Evolutionary conservation across 2,329 filamentous ascomycete genomes (phyloP), one percentile per base, ranked within the genome.

Genomic region (Xylariaceae sp.): DNA sequence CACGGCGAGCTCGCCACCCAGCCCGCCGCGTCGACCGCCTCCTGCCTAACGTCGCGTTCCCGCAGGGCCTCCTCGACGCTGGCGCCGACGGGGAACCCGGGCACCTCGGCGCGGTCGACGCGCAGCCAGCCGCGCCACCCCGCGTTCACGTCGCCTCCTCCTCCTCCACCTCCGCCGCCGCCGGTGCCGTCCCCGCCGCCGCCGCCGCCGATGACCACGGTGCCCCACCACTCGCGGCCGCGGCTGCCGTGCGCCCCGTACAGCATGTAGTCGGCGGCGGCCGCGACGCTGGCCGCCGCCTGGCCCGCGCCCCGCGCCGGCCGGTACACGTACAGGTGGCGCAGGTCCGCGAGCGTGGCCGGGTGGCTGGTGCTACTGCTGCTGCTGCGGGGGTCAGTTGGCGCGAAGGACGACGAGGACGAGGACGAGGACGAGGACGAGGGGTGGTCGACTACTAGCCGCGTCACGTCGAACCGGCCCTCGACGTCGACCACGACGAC

Each of bases 151-250:
- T 59, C 57, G 1, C 54, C 53, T n/a, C n/a, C n/a, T n/a, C n/a
- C n/a, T n/a, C n/a, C n/a, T n/a, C n/a, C n/a, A n/a, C n/a, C n/a
- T n/a, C n/a, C n/a, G n/a, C n/a, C n/a, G n/a, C n/a, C n/a, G n/a
- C n/a, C n/a, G n/a, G n/a, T n/a, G n/a, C n/a, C n/a, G n/a, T n/a
- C n/a, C n/a, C n/a, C n/a, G 5, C 53, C 53, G 3, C 51, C 51
- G 18, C 51, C 43, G 1, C 62, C 63, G 8, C 68, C 70, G 24
- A 76, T 44, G 5, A 77, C 64, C 17, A 77, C 45, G 2, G 69
- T 73, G n/a, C 74, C 73, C 73, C 74, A 77, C 65, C 67, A 75
- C 38, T 65, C 61, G 4, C 73, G 63, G 17, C 45, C 52, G 5
- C 59, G 57, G 40, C 68, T 74, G 23, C 46, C 49, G 38, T 63